phyloP scores from a whole-genome alignment of 1,284 basidiomycete genomes.

The Moesziomyces sp. region DNA sequence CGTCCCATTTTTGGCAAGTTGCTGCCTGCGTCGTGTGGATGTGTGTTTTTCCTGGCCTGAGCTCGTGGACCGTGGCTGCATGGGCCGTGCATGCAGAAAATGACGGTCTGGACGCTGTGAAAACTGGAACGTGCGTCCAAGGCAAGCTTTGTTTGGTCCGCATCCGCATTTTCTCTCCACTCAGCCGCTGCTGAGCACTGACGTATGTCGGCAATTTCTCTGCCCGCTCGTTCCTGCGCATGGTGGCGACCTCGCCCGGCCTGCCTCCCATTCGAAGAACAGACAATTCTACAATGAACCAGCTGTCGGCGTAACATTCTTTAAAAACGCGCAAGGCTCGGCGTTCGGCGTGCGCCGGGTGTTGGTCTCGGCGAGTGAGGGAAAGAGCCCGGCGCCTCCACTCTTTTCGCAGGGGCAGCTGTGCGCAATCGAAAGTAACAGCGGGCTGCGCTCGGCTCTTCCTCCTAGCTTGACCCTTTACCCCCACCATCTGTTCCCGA shows the following conservation, averaged over 20 bases:
- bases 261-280: too few species aligned
- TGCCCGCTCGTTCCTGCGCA: neutral
- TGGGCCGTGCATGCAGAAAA: slow-evolving; percentile 1
- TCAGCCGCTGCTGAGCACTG: neutral
- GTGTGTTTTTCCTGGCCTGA: neutral
- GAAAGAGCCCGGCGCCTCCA: neutral
- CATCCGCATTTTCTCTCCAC: slow-evolving; percentile 9
- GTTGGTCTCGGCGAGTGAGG: slow-evolving; percentile 3
- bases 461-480: neutral
- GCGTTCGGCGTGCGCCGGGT: neutral
- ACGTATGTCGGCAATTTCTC: neutral
- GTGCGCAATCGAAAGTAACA: neutral
- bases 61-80: neutral
- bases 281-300: too few species aligned
- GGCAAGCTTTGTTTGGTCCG: slow-evolving; percentile 36
- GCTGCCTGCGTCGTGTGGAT: neutral
- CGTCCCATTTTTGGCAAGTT: too few species aligned
- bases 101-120: neutral
- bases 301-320: too few species aligned
- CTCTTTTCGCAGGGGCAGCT: neutral
- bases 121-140: slow-evolving; percentile 41
- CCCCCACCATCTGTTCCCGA: neutral
- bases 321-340: too few species aligned
- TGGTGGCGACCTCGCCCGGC: too few species aligned
- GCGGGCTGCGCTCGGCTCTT: neutral